phyloP scores from a whole-genome alignment of 495 filamentous ascomycete species.

The Neurospora hispaniola region DNA sequence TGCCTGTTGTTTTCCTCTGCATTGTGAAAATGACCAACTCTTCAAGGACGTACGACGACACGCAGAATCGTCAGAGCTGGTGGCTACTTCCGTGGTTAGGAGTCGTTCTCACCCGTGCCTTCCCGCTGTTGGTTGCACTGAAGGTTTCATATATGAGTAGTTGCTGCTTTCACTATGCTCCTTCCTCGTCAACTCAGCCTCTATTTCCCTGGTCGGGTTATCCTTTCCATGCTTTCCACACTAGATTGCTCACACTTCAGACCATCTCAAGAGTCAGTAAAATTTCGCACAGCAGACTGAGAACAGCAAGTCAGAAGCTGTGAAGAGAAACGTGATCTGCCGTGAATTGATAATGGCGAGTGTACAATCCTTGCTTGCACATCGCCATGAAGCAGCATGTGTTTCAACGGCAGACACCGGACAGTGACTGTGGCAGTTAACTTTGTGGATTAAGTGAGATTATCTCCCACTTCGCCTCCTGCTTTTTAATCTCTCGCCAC shows the following conservation, averaged over 20 bases:
- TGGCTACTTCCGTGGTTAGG: not conserved
- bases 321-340: not conserved
- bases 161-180: not conserved
- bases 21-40: not conserved
- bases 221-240: not conserved
- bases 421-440: not conserved
- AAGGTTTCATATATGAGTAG: not conserved
- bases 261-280: not conserved
- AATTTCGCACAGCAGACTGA: not conserved
- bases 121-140: not conserved
- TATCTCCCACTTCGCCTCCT: not conserved
- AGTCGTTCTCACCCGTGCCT: not conserved
- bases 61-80: not conserved
- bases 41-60: not conserved
- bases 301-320: not conserved
- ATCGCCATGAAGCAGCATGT: not conserved
- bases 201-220: not conserved
- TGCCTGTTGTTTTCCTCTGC: not conserved
- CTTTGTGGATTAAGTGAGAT: not conserved
- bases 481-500: not conserved
- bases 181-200: not conserved
- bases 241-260: not conserved
- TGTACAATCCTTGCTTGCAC: not conserved
- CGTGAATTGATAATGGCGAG: not conserved
- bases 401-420: not conserved